Evolutionary conservation across 2,329 filamentous ascomycete species (phyloP), one percentile per base, ranked within the genome.

Genomic region (Nemania sp.): DNA sequence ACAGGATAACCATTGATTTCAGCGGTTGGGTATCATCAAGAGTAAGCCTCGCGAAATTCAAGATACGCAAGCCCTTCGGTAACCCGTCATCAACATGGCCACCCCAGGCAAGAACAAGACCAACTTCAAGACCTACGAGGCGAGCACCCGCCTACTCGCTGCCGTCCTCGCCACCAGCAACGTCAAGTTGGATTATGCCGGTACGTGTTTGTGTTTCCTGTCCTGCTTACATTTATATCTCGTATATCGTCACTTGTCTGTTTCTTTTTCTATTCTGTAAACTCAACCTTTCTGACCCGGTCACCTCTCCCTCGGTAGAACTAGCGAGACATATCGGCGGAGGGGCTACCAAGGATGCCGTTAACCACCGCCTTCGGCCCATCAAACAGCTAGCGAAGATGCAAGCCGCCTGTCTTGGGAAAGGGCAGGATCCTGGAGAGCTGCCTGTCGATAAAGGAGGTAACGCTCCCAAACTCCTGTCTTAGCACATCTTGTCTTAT

Each of bases 51-150:
- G 11, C 22, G 18, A 5, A 8, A 20, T 41, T 32, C 8, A 32
- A 32, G 29, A 32, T 32, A 32, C 29, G 5, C 4, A 32, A 4
- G 4, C n/a, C 22, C 15, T 20, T 47, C 43, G 13, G 27, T 38
- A 35, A 29, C 35, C 2, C 35, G 11, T 41, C 56, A 24, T 52
- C 71, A 78, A 20, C 1, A 88, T 88, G 86, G 80, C 82, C 2
- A 56, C 77, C 32, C 57, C 27, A 11, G n/a, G 35, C 11, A 62
- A 66, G 49, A 77, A 68, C 54, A 75, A 76, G 62, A 82, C 86
- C 15, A 89, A 88, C 72, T 90, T 89, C 80, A 86, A 85, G 69
- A 83, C 82, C 1, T 89, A 88, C 75, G 88, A 90, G 76, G 82
- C 86, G 0, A 87, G 88, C 71, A 84, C 85, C 22, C 87, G 89